Evolutionary conservation across 2,329 filamentous ascomycete genomes (phyloP).

Genomic region (Ophiostoma himal-ulmi): DNA sequence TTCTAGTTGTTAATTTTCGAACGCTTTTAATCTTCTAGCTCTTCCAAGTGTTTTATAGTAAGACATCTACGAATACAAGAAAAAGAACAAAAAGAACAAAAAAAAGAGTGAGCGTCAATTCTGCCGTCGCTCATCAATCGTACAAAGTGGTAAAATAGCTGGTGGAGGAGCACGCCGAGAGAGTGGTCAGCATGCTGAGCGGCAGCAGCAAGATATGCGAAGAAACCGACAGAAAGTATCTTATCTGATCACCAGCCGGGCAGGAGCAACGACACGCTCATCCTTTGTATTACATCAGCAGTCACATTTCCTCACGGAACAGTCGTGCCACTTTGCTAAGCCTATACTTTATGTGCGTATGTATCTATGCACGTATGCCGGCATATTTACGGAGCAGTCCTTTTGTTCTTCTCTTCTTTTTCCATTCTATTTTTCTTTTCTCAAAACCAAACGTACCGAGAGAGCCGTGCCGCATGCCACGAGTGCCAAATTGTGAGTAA

Average conservation of each 20-base stretch:
- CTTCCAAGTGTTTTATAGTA: neutral
- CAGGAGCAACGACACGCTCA: neutral
- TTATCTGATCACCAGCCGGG: neutral
- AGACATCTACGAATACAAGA: neutral
- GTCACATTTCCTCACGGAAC: neutral
- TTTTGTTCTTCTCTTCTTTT: neutral
- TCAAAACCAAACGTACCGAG: neutral
- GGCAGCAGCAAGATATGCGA: neutral
- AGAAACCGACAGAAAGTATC: neutral
- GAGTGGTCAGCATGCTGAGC: neutral
- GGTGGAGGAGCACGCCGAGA: too few species aligned
- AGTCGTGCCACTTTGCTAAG: neutral
- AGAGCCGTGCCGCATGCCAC: neutral
- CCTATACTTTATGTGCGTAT: slow-evolving; percentile 1
- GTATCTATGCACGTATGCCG: slow-evolving; percentile 1
- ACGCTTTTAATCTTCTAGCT: neutral
- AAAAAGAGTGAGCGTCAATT: neutral
- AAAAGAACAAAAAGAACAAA: neutral
- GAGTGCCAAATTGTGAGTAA: neutral
- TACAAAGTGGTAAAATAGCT: too few species aligned
- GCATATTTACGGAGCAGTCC: neutral
- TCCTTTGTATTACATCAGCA: neutral
- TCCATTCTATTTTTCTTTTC: neutral
- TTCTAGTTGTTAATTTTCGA: neutral
- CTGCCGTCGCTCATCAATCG: neutral